Conservation (phyloP, 768 basidiomycete species). For the Nidularia pulvinata region DNA sequence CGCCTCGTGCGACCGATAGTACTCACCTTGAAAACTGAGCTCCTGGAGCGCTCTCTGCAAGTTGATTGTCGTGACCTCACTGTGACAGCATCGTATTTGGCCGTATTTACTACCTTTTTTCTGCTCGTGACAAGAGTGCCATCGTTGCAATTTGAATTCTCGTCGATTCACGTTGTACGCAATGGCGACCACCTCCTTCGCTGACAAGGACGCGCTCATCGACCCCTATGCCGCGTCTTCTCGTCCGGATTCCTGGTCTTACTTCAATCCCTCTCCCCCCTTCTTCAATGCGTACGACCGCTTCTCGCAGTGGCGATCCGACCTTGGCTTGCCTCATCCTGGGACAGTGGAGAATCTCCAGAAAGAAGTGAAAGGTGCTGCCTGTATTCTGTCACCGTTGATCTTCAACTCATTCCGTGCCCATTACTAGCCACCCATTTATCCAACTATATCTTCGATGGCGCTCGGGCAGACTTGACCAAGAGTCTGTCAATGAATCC, state of each 20-base stretch:
- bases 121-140: constrained; percentile 17
- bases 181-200: constrained; percentile 45
- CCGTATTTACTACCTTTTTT: constrained; percentile 37
- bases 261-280: constrained; percentile 51
- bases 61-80: too few species aligned
- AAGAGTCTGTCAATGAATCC: constrained; percentile 93
- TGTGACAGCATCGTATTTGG: constrained; percentile 15
- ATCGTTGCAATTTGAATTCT: constrained; percentile 20
- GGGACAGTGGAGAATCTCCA: constrained; percentile 91
- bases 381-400: not conserved
- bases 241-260: constrained; percentile 29
- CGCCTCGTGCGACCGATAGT: too few species aligned
- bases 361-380: constrained; percentile 89
- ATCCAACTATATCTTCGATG: constrained; percentile 96
- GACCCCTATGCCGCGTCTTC: constrained; percentile 31
- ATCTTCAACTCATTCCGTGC: constrained; percentile 4
- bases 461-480: constrained; percentile 93
- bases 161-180: constrained; percentile 3
- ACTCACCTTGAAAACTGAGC: too few species aligned
- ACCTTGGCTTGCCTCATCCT: constrained; percentile 86
- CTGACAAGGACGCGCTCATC: constrained; percentile 40
- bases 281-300: constrained; percentile 68
- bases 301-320: constrained; percentile 80
- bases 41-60: too few species aligned
- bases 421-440: constrained; percentile 74